These are phyloP conservation scores for Musa beccarii DNA, from an alignment of 176 grass and related monocot species.

Conservation along the genomic window DNA sequence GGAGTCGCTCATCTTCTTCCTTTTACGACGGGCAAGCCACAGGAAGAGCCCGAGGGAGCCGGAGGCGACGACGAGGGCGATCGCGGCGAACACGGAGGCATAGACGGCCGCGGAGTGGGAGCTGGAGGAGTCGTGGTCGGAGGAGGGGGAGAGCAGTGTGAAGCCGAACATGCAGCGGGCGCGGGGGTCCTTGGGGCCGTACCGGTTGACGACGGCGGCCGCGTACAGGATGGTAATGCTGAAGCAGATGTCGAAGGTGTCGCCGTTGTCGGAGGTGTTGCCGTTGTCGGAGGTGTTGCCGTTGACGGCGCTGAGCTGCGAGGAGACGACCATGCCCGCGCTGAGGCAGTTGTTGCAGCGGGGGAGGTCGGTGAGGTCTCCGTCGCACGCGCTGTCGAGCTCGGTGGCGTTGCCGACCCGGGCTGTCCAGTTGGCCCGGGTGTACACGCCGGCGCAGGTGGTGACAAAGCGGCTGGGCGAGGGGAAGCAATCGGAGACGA, in stretches of 20 bases:
- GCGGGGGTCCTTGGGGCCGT: conserved; percentile 31
- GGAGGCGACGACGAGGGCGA: conserved; percentile 27
- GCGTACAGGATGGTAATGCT: conserved; percentile 55
- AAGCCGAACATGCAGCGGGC: conserved; percentile 60
- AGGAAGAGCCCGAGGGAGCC: conserved; percentile 31
- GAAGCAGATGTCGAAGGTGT: conserved; percentile 26
- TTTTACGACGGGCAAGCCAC: conserved; percentile 5
- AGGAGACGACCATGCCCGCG: conserved; percentile 34
- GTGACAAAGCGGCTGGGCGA: conserved; percentile 33
- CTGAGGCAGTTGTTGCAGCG: conserved; percentile 32
- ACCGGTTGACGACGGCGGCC: conserved; percentile 36
- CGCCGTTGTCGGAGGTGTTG: background rate
- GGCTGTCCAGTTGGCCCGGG: conserved; percentile 17
- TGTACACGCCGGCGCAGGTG: conserved; percentile 59
- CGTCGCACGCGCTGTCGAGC: conserved; percentile 48
- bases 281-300: conserved; percentile 27
- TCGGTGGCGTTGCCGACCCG: conserved; percentile 6
- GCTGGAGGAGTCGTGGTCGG: conserved; percentile 17
- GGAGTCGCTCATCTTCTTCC: background rate
- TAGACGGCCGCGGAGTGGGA: conserved; percentile 27
- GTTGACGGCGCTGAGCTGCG: conserved; percentile 38
- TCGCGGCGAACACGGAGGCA: conserved; percentile 28
- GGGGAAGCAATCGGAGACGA: conserved; percentile 52
- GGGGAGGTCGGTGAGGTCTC: conserved; percentile 29
- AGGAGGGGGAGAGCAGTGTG: conserved; percentile 13